These are phyloP conservation scores for Angophora floribunda DNA, from an alignment of 345 rosid species.

Conservation along the genomic window DNA sequence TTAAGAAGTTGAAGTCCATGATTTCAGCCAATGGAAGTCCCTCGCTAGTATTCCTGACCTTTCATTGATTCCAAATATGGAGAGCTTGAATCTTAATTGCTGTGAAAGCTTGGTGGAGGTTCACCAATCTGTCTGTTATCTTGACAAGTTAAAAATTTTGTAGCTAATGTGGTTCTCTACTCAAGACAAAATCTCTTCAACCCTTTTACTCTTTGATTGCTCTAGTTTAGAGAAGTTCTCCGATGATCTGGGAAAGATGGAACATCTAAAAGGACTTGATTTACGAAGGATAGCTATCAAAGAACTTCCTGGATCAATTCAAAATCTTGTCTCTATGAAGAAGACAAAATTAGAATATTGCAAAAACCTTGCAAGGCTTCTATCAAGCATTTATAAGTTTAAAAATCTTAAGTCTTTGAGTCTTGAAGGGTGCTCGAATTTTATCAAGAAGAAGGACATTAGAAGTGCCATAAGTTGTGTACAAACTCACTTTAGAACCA, in stretches of 20 bases:
- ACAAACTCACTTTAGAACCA: too few species aligned
- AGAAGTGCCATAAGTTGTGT: too few species aligned
- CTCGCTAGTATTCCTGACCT: rapidly evolving
- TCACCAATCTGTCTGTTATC: not conserved
- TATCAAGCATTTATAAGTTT: not conserved
- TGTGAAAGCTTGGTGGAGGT: not conserved
- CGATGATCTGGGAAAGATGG: not conserved
- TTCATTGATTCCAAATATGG: not conserved
- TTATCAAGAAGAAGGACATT: too few species aligned
- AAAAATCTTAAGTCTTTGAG: rapidly evolving
- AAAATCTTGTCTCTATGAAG: not conserved
- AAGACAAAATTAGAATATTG: rapidly evolving
- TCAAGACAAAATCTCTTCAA: not conserved
- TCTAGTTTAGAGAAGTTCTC: not conserved
- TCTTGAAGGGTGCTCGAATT: rapidly evolving
- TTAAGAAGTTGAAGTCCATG: rapidly evolving
- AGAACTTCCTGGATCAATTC: not conserved
- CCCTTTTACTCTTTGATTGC: rapidly evolving
- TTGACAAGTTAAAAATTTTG: not conserved
- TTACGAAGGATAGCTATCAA: rapidly evolving
- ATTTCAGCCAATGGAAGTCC: rapidly evolving
- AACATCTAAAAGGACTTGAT: rapidly evolving
- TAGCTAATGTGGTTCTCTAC: too few species aligned
- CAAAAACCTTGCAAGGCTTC: not conserved
- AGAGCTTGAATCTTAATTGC: rapidly evolving